These are phyloP conservation scores for Pezicula neosporulosa DNA, from an alignment of 2,329 filamentous ascomycete species.

Conservation along the genomic window DNA sequence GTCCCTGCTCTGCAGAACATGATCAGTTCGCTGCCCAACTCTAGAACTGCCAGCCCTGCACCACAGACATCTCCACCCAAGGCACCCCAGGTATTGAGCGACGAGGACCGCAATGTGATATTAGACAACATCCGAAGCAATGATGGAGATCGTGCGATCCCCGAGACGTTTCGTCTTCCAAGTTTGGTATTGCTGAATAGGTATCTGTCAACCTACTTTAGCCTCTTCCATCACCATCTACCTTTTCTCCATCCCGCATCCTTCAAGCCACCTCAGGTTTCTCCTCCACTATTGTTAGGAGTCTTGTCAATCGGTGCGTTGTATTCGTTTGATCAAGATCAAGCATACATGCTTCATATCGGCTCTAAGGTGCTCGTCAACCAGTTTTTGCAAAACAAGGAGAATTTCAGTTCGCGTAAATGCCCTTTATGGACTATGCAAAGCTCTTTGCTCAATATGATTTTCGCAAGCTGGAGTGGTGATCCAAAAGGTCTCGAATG, in stretches of 20 bases:
- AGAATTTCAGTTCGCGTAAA: constrained; percentile 97
- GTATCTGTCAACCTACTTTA: constrained; percentile 94
- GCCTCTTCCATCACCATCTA: constrained; percentile 92
- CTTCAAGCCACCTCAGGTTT: constrained; percentile 76
- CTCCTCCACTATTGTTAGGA: constrained; percentile 80
- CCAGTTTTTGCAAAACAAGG: constrained; percentile 95
- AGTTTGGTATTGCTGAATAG: constrained; percentile 78
- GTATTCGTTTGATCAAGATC: constrained; percentile 95
- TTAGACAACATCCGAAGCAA: constrained; percentile 80
- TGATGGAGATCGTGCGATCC: constrained; percentile 78
- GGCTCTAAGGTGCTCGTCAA: constrained; percentile 97
- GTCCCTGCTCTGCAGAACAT: constrained; percentile 68
- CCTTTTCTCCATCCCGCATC: constrained; percentile 93
- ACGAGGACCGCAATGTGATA: constrained; percentile 82
- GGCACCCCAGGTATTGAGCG: constrained; percentile 76
- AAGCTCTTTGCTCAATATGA: constrained; percentile 94
- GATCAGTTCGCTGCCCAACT: constrained; percentile 67
- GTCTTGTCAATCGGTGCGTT: constrained; percentile 93
- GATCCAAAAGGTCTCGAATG: constrained; percentile 96
- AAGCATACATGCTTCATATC: constrained; percentile 95
- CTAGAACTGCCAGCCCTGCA: constrained; percentile 65
- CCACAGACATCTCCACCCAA: constrained; percentile 64
- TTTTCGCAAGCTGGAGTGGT: constrained; percentile 98
- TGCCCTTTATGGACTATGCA: constrained; percentile 99
- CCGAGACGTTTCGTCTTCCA: constrained; percentile 87